These are phyloP conservation scores for Colletotrichum magnum DNA, from an alignment of 2,329 filamentous ascomycete species.

Conservation along the genomic window DNA sequence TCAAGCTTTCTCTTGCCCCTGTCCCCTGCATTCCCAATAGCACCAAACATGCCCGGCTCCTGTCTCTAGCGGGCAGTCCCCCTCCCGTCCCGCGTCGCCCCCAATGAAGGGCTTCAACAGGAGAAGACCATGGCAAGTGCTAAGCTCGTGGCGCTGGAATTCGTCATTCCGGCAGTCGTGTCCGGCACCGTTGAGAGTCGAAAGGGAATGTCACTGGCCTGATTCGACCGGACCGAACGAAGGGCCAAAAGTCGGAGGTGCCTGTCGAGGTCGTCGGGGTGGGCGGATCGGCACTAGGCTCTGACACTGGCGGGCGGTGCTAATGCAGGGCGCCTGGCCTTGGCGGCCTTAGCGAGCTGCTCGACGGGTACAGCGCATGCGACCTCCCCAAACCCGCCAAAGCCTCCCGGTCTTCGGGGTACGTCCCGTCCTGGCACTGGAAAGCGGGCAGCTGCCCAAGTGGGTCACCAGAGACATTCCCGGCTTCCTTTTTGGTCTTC, in stretches of 20 bases:
- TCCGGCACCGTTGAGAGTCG: constrained; percentile 21
- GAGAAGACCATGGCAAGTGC: constrained; percentile 7
- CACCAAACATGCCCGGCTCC: constrained; percentile 5
- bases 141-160: constrained; percentile 24
- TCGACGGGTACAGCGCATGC: constrained; percentile 34
- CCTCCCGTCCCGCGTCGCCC: constrained; percentile 15
- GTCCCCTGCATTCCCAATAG: constrained; percentile 23
- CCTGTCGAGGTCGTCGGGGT: constrained; percentile 3
- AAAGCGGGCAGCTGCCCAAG: too few species aligned
- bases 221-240: constrained; percentile 22
- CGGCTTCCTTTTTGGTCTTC: constrained; percentile 20
- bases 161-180: constrained; percentile 25
- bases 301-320: constrained; percentile 33
- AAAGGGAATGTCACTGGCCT: constrained; percentile 27
- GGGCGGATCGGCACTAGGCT: constrained; percentile 33
- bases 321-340: constrained; percentile 39
- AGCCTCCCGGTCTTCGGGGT: too few species aligned
- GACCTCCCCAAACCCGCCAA: neutral
- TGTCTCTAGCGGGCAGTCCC: constrained; percentile 25
- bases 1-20: constrained; percentile 8
- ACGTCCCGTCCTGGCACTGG: too few species aligned
- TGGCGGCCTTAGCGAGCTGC: constrained; percentile 35
- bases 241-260: constrained; percentile 6
- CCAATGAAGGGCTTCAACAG: neutral
- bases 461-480: too few species aligned